Percentiles rank a stretch among this genome's conserved stretches.
These are phyloP conservation scores for Euphorbia schlechtendalii DNA, from an alignment of 441 rosid species.

Conservation along the genomic window DNA sequence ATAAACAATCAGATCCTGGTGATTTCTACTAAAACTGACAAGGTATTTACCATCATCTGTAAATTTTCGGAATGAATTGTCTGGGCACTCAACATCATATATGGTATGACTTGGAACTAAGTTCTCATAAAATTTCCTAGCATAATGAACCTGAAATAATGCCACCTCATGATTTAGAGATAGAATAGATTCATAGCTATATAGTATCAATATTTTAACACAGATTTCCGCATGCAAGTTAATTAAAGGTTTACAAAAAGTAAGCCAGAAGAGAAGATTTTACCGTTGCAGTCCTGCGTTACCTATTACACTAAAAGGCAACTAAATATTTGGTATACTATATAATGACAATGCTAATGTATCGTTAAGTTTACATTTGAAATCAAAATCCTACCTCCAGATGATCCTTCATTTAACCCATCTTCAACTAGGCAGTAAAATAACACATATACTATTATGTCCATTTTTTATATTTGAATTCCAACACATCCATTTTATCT, in stretches of 20 bases:
- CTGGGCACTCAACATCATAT: conserved; percentile 86
- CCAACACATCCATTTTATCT: not conserved
- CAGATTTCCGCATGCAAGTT: not conserved
- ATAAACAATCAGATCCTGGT: conserved; percentile 82
- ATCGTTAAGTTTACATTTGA: not conserved
- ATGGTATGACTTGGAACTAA: conserved; percentile 75
- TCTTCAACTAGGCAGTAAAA: not conserved
- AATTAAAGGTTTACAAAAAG: not conserved
- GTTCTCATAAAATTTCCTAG: conserved; percentile 85
- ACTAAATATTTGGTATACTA: not conserved
- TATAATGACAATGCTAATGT: not conserved
- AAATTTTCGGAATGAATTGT: conserved; percentile 85
- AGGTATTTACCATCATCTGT: conserved; percentile 93
- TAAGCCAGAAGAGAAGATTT: not conserved
- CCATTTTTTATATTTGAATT: not conserved
- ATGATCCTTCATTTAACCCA: not conserved
- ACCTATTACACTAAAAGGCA: not conserved
- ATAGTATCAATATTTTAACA: not conserved
- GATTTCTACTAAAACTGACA: conserved; percentile 77
- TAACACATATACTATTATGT: not conserved
- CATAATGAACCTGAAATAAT: conserved; percentile 61
- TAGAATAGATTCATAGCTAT: not conserved
- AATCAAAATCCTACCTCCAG: not conserved
- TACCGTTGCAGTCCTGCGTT: not conserved
- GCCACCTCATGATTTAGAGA: conserved; percentile 14